Percentiles rank a stretch among this genome's conserved stretches.
Evolutionary conservation across 495 filamentous ascomycete genomes (phyloP).

Genomic region (Cenococcum geophilum): DNA sequence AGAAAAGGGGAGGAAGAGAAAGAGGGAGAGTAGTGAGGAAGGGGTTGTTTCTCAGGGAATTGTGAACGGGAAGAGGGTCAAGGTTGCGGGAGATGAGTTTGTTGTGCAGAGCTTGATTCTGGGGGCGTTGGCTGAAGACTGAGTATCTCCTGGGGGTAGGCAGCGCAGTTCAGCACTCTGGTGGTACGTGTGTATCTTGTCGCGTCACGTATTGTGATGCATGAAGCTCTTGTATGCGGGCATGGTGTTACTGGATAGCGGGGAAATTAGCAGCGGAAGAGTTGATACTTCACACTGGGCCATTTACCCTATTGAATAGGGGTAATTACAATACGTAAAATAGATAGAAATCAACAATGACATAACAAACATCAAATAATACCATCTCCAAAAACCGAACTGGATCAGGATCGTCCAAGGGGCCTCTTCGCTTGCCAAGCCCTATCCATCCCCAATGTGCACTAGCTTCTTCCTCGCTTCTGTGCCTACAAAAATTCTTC

Average conservation of each 20-base stretch:
- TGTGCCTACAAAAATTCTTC: neutral
- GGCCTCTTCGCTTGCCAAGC: neutral
- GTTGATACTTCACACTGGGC: no score
- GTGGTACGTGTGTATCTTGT: neutral
- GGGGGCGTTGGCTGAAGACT: constrained; percentile 62
- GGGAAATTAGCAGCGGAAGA: neutral
- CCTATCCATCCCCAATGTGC: neutral
- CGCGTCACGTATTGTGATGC: neutral
- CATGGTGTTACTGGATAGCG: neutral
- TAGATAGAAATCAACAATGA: no score
- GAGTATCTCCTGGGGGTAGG: neutral
- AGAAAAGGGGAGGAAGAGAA: constrained; percentile 49
- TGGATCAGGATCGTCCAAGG: no score
- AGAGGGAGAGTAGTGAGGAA: constrained; percentile 29
- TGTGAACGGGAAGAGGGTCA: constrained; percentile 44
- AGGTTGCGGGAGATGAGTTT: constrained; percentile 74
- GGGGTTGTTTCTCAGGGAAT: constrained; percentile 30
- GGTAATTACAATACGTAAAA: no score
- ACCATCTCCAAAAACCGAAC: no score
- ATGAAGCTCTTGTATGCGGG: neutral
- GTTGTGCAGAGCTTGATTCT: constrained; percentile 91
- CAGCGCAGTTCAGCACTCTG: neutral
- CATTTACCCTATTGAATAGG: no score
- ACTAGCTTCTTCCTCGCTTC: neutral
- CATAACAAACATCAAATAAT: no score